These are phyloP conservation scores for Tetrastigma voinierianum DNA, from an alignment of 164 flowering plant species.

Conservation along the genomic window DNA sequence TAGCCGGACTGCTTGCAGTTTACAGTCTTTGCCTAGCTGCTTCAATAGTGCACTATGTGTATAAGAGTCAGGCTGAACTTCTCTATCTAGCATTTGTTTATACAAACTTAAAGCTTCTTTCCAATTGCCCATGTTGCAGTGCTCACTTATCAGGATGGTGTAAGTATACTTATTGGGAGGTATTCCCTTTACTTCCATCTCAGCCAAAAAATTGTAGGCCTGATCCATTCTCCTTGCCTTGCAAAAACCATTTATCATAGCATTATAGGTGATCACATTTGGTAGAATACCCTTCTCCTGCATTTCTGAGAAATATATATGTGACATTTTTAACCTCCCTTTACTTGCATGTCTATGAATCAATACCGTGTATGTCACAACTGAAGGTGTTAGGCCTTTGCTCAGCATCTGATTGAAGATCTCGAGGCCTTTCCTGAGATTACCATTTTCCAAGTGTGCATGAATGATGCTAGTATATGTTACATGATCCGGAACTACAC, in stretches of 20 bases:
- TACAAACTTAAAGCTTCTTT: conserved; percentile 59
- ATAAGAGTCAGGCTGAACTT: conserved; percentile 55
- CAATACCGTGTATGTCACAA: conserved; percentile 67
- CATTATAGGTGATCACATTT: conserved; percentile 72
- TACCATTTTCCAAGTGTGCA: conserved; percentile 40
- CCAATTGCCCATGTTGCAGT: conserved; percentile 50
- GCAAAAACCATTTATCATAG: conserved; percentile 67
- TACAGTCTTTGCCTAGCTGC: conserved; percentile 33
- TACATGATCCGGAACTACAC: conserved; percentile 55
- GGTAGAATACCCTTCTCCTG: conserved; percentile 48
- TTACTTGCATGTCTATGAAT: conserved; percentile 55
- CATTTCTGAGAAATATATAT: conserved; percentile 57
- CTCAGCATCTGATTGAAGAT: conserved; percentile 49
- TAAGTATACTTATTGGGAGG: conserved; percentile 65
- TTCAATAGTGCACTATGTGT: conserved; percentile 54
- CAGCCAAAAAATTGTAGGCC: conserved; percentile 45
- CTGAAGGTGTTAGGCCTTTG: conserved; percentile 51
- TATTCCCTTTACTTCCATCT: conserved; percentile 54
- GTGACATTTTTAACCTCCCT: conserved; percentile 46
- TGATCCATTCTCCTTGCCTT: conserved; percentile 36
- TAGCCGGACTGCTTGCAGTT: conserved; percentile 27
- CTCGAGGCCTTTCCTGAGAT: conserved; percentile 42
- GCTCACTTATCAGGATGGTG: conserved; percentile 58
- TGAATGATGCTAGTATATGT: conserved; percentile 64
- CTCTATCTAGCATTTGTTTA: conserved; percentile 55